These are phyloP conservation scores for Nicotiana sylvestris DNA, from an alignment of 257 asterid genomes.

Conservation along the genomic window DNA sequence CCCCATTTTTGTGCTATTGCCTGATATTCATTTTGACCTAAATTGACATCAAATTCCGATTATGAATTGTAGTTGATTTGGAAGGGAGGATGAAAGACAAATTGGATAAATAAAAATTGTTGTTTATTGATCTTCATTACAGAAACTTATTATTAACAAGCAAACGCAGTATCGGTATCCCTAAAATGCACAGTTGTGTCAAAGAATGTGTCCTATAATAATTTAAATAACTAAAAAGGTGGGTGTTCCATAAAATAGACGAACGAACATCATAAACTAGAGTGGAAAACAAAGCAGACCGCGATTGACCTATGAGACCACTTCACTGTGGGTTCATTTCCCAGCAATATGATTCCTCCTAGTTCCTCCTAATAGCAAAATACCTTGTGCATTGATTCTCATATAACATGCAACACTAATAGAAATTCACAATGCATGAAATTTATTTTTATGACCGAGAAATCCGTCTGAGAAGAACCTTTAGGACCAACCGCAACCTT, in stretches of 20 bases:
- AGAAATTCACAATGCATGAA: not conserved
- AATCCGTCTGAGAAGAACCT: too few species aligned
- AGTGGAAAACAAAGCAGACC: not conserved
- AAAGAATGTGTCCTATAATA: not conserved
- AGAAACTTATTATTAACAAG: not conserved
- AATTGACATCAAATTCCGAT: not conserved
- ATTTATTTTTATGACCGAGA: too few species aligned
- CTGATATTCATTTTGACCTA: not conserved
- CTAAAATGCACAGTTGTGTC: not conserved
- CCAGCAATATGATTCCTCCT: not conserved
- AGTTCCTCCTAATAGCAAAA: conserved; percentile 8
- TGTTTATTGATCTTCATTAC: not conserved
- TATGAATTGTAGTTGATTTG: not conserved
- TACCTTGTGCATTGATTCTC: not conserved
- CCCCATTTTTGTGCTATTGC: not conserved
- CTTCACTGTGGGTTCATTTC: not conserved
- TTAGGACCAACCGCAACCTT: not conserved
- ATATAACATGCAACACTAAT: not conserved
- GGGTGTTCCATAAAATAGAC: not conserved
- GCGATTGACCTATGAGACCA: not conserved
- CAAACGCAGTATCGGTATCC: not conserved
- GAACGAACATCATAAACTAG: not conserved
- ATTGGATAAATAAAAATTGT: not conserved
- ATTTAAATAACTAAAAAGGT: not conserved
- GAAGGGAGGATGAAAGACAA: not conserved